These are phyloP conservation scores for Syzygium jambos DNA, from an alignment of 345 rosid genomes.

Conservation along the genomic window DNA sequence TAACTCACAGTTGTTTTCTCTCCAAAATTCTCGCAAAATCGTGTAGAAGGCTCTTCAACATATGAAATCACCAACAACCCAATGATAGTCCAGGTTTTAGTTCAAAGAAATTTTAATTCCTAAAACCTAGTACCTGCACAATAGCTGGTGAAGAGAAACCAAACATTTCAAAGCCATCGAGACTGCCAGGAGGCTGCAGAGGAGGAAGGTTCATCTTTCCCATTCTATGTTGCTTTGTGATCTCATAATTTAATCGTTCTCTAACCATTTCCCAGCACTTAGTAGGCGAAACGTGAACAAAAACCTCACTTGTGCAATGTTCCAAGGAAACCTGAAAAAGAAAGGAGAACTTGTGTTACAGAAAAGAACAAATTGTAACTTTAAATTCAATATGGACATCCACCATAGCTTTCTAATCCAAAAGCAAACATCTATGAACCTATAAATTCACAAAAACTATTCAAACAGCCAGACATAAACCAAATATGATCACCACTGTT, in stretches of 20 bases:
- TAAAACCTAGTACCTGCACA: slow-evolving; percentile 54
- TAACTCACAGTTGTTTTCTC: neutral
- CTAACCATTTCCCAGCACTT: slow-evolving; percentile 99
- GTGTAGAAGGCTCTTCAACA: neutral
- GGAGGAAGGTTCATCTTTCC: slow-evolving; percentile 81
- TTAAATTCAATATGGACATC: neutral
- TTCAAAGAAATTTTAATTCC: neutral
- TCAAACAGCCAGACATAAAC: neutral
- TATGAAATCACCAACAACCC: neutral
- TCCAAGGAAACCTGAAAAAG: slow-evolving; percentile 76
- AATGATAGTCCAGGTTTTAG: neutral
- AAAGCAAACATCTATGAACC: neutral
- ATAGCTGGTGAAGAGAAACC: slow-evolving; percentile 92
- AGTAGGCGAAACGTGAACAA: slow-evolving; percentile 69
- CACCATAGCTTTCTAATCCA: neutral
- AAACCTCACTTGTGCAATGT: slow-evolving; percentile 67
- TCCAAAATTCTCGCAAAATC: neutral
- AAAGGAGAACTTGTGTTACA: neutral
- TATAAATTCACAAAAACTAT: neutral
- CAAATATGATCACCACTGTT: neutral
- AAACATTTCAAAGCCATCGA: slow-evolving; percentile 94
- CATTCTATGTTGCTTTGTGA: slow-evolving; percentile 66
- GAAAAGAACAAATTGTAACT: neutral
- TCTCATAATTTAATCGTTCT: slow-evolving; percentile 91
- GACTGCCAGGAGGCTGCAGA: slow-evolving; percentile 94